phyloP scores from a whole-genome alignment of 2,329 filamentous ascomycete species.

The Tolypocladium guangdongense region DNA sequence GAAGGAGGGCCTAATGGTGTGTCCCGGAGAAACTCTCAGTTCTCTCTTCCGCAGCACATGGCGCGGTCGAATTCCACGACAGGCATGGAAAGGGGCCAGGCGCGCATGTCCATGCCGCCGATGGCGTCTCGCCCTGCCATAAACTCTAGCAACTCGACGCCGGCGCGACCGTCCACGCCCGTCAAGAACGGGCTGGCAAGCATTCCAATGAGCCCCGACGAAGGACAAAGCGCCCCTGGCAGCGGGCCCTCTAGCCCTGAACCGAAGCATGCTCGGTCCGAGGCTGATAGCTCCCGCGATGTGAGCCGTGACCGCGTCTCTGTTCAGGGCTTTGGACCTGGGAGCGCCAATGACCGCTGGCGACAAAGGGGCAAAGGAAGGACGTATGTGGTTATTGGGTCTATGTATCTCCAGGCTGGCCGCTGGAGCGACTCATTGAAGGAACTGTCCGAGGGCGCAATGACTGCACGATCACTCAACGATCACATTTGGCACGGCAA shows the following conservation, averaged over 20 bases:
- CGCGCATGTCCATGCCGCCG: conserved; percentile 77
- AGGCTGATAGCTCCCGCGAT: conserved; percentile 35
- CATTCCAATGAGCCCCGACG: conserved; percentile 38
- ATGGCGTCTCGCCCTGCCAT: conserved; percentile 36
- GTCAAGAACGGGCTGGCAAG: conserved; percentile 36
- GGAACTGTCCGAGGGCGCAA: conserved; percentile 71
- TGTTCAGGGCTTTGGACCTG: conserved; percentile 61
- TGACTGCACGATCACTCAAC: conserved; percentile 64
- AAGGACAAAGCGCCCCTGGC: conserved; percentile 24
- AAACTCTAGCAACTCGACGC: conserved; percentile 33
- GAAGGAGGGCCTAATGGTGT: conserved; percentile 24
- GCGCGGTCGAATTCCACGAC: conserved; percentile 44
- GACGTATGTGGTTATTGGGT: conserved; percentile 68
- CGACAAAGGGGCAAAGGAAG: conserved; percentile 74
- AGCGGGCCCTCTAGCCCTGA: conserved; percentile 31
- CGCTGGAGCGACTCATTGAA: conserved; percentile 81
- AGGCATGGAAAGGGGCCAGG: conserved; percentile 47
- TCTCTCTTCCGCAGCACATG: conserved; percentile 26
- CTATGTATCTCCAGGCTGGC: conserved; percentile 78
- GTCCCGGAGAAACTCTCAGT: conserved; percentile 46
- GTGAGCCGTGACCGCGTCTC: conserved; percentile 44
- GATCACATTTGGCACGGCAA: conserved; percentile 98
- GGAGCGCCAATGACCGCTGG: conserved; percentile 63
- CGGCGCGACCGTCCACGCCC: conserved; percentile 39
- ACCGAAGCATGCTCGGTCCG: conserved; percentile 23